Evolutionary conservation across 106 monocot species (phyloP).

Genomic region (Agapanthus africanus): DNA sequence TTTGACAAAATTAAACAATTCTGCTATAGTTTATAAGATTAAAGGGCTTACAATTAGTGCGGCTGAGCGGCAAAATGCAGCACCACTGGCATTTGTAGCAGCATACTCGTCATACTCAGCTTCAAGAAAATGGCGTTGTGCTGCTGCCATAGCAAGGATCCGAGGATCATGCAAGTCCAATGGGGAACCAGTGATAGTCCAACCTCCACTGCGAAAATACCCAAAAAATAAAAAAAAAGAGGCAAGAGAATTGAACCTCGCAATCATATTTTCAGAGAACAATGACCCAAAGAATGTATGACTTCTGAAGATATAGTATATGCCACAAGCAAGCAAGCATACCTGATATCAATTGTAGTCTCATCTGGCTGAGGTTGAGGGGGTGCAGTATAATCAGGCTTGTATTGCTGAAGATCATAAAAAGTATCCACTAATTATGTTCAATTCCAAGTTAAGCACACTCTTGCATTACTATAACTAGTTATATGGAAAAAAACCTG

Average conservation of each 20-base stretch:
- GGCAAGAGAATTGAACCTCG: not conserved
- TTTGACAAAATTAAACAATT: not conserved
- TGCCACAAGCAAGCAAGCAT: not conserved
- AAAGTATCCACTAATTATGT: not conserved
- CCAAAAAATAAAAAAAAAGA: too few species aligned
- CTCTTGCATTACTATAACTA: too few species aligned
- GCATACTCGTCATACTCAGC: constrained; percentile 84
- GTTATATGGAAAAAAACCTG: too few species aligned
- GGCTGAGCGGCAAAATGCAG: constrained; percentile 83
- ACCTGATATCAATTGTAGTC: constrained; percentile 73
- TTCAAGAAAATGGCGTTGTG: constrained; percentile 73
- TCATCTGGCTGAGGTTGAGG: constrained; percentile 52
- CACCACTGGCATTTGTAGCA: constrained; percentile 72
- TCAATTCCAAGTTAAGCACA: not conserved
- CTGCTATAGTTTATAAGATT: not conserved
- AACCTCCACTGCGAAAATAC: constrained; percentile 39
- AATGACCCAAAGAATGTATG: not conserved
- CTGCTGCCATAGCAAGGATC: constrained; percentile 71
- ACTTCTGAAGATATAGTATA: not conserved
- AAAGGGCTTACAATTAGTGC: constrained; percentile 67
- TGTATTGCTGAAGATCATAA: constrained; percentile 49
- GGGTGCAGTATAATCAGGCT: constrained; percentile 60
- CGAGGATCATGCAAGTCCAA: constrained; percentile 72
- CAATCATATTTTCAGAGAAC: not conserved
- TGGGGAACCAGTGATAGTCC: constrained; percentile 67